Conservation (phyloP, 1,284 basidiomycete genomes). For the Cryptococcus sp. region DNA sequence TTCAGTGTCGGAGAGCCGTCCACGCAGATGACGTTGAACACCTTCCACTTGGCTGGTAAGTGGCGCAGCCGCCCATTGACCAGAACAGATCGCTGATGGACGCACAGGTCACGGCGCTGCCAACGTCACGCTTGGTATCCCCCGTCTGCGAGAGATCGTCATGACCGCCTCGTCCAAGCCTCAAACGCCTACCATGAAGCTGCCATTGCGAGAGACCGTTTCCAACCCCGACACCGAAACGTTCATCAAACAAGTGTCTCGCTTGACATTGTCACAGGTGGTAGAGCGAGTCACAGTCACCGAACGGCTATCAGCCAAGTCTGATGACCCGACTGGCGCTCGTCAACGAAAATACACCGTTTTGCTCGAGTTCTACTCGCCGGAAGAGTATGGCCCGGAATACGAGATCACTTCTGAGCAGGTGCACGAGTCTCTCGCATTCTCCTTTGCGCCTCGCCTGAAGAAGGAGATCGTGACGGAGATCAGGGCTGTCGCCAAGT, state of each 20-base stretch:
- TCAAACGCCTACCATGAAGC: slow-evolving; percentile 97
- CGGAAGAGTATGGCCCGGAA: slow-evolving; percentile 79
- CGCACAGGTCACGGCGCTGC: slow-evolving; percentile 89
- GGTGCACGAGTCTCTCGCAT: slow-evolving; percentile 72
- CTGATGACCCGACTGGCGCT: slow-evolving; percentile 56
- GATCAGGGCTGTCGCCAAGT: slow-evolving; percentile 80
- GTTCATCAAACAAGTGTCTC: slow-evolving; percentile 90
- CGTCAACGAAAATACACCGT: slow-evolving; percentile 83
- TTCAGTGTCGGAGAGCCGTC: slow-evolving; percentile 94
- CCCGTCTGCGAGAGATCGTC: slow-evolving; percentile 96
- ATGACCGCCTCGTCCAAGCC: slow-evolving; percentile 98
- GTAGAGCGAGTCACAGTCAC: slow-evolving; percentile 81
- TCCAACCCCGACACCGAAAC: slow-evolving; percentile 64
- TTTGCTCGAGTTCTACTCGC: slow-evolving; percentile 82
- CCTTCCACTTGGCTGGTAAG: slow-evolving; percentile 96
- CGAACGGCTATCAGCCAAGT: slow-evolving; percentile 73
- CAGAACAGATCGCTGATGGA: slow-evolving; percentile 7
- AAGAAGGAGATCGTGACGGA: slow-evolving; percentile 85
- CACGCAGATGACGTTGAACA: slow-evolving; percentile 99
- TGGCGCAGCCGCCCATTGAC: slow-evolving; percentile 3
- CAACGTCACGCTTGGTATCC: slow-evolving; percentile 98
- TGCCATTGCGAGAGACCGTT: slow-evolving; percentile 65
- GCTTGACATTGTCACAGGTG: slow-evolving; percentile 84
- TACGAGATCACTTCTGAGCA: slow-evolving; percentile 76
- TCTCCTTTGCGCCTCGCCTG: slow-evolving; percentile 77